Evolutionary conservation across 2,329 filamentous ascomycete species (phyloP).

Genomic region (Arthrobotrys iridis): DNA sequence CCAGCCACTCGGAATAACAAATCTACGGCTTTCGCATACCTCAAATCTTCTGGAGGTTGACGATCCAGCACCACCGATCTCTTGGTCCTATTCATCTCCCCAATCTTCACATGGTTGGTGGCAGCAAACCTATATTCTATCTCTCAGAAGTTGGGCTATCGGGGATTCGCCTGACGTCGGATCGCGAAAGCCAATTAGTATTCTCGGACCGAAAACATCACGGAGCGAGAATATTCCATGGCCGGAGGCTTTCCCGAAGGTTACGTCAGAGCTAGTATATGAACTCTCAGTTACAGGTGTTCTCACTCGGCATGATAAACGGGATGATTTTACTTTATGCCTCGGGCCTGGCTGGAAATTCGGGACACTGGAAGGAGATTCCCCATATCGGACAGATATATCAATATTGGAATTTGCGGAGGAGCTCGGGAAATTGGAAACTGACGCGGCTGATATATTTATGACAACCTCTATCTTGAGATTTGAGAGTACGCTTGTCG

Average conservation of each 20-base stretch:
- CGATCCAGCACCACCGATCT: conserved; percentile 24
- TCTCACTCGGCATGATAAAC: not conserved
- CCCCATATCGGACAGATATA: too few relatives aligned
- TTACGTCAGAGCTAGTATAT: conserved; percentile 3
- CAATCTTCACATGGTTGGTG: conserved; percentile 18
- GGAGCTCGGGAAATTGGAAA: not conserved
- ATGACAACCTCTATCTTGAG: not conserved
- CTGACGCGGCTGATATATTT: not conserved
- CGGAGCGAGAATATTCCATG: conserved; percentile 38
- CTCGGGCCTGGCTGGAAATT: not conserved
- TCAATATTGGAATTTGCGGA: not conserved
- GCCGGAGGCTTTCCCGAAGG: conserved; percentile 21
- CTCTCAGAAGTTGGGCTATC: not conserved
- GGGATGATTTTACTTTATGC: not conserved
- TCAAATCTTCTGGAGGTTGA: conserved; percentile 31
- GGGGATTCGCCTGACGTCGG: not conserved
- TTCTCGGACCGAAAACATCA: not conserved
- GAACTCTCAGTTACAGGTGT: conserved; percentile 11
- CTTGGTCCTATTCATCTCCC: conserved; percentile 43
- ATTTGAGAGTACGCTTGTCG: conserved; percentile 13
- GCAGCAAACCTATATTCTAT: conserved; percentile 34
- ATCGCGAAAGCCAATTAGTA: not conserved
- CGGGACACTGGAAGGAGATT: not conserved
- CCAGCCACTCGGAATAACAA: conserved; percentile 23
- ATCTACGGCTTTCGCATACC: conserved; percentile 34